Base-by-base conservation (phyloP, 192 early-diverging fungal genomes). In the Coemansia furcata region DNA sequence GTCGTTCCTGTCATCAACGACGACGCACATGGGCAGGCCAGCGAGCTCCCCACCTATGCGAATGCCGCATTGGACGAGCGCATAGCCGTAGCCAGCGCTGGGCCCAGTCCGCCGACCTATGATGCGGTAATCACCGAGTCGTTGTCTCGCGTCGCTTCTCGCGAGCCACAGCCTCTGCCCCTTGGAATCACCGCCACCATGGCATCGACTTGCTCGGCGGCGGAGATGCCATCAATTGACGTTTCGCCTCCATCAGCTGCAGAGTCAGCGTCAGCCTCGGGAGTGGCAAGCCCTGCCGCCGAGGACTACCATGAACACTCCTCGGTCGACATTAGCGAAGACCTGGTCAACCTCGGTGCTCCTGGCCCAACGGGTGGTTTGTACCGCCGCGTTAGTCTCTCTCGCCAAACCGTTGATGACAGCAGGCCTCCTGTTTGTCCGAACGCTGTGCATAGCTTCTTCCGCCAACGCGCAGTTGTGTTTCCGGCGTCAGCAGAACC, bases 401-500 rank as follows among this genome's bases (percentile, higher is more conserved):
- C 64, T 21, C 65, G 50, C 11, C 26, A 65, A 29, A 42, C 65
- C 29, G 72, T 74, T 8, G 72, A 80, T 33, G 17, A 35, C 26
- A 63, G 47, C 59, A 65, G 70, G 21, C 73, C 78, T 0, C 43
- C 61, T n/a, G 68, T 81, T 23, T 67, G 73, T 35, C 73, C 67
- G 14, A 38, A 44, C 4, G 71, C 74, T 3, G 54, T 76, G 58
- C 67, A 65, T 33, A 64, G 65, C 62, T 76, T 81, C 35, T 47
- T 81, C 32, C 67, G 68, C n/a, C 79, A n/a, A 17, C 52, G 79
- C 40, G 65, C 67, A 5, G 69, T 76, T 36, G 67, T 73, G 11
- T 76, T 81, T 42, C 74, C 79, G 8, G 79, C 79, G 3, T 81
- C 79, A 0, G 71, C 79, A 14, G 79, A 81, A 38, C 40, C 57